A percentile compares a stretch with the other conserved stretches of the same genome.
phyloP scores from a whole-genome alignment of 1,284 basidiomycete species.

The Ustilago hordei region DNA sequence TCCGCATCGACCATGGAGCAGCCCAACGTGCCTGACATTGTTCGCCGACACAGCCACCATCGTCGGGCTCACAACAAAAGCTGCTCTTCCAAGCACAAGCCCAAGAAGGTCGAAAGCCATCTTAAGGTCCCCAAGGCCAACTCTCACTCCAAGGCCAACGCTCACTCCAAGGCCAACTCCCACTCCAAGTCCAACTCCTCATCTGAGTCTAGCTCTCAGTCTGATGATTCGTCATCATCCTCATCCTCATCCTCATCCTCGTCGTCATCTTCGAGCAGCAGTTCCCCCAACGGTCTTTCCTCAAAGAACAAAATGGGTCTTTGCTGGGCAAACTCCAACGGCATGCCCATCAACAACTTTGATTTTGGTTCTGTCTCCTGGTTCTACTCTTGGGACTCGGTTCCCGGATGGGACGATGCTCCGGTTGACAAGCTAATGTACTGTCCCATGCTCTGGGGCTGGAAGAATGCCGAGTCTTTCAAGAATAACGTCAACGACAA shows the following conservation, averaged over 20 bases:
- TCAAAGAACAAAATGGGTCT: constrained; percentile 58
- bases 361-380: constrained; percentile 51
- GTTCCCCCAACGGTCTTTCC: constrained; percentile 14
- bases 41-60: constrained; percentile 35
- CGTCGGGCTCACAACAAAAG: constrained; percentile 19
- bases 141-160: constrained; percentile 9
- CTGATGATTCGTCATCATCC: constrained; percentile 17
- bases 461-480: constrained; percentile 50
- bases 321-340: constrained; percentile 56
- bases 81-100: constrained; percentile 34
- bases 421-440: constrained; percentile 57
- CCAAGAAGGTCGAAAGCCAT: constrained; percentile 21
- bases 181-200: constrained; percentile 10
- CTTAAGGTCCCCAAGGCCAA: constrained; percentile 14
- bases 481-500: constrained; percentile 51
- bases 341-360: constrained; percentile 57
- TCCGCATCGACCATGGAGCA: constrained; percentile 40
- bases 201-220: constrained; percentile 9
- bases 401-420: constrained; percentile 50
- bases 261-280: constrained; percentile 28
- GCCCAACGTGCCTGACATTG: constrained; percentile 24
- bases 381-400: constrained; percentile 60
- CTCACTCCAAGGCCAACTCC: constrained; percentile 2
- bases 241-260: constrained; percentile 31
- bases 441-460: constrained; percentile 67